Base-by-base conservation (phyloP, 2,329 filamentous ascomycete genomes). In the Neonectria sp. region DNA sequence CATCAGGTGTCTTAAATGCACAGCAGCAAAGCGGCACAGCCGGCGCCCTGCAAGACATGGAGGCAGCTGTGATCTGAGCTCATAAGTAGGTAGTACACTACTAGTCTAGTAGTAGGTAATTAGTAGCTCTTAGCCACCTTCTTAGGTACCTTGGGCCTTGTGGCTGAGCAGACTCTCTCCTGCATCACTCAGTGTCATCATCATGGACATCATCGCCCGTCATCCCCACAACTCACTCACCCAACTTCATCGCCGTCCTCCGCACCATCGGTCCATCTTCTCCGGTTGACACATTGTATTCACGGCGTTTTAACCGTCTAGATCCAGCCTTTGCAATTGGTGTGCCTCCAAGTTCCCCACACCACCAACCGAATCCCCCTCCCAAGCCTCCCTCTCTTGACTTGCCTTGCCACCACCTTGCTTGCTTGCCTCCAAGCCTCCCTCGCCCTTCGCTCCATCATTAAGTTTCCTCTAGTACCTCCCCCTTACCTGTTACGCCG, bases 401-500 rank as follows among this genome's bases (percentile, higher is more conserved):
- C 25, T 49, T 29, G 48, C 25, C 13, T 29, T 49, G 46, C 24
- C 21, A 21, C 21, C 21, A 33, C 31, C 17, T 37, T 17, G 15
- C 15, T 13, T 21, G 15, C 27, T 33, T n/a, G 27, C 31, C 31
- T 40, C 37, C 37, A 33, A 8, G 31, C 12, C 9, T 27, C 31
- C 46, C 15, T 60, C 40, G 29, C 13, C 9, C 35, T 24, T 35
- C 27, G 43, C n/a, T 35, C 29, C 31, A 5, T 40, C 46, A 33
- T 40, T 15, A 45, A 45, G 48, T 51, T 51, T 40, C 56, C 21
- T 29, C 45, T 35, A 58, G 55, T 29, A 33, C 43, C 55, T 43
- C 13, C 33, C 56, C 58, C 35, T 60, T 60, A 35, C 62, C 40
- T 27, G 49, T 55, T 60, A 55, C 62, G 56, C 45, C 51, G 55